Percentiles rank a stretch among this genome's conserved stretches.
Evolutionary conservation across 805 yeast species (phyloP).

Genomic region (Metschnikowia kunwiensis): DNA sequence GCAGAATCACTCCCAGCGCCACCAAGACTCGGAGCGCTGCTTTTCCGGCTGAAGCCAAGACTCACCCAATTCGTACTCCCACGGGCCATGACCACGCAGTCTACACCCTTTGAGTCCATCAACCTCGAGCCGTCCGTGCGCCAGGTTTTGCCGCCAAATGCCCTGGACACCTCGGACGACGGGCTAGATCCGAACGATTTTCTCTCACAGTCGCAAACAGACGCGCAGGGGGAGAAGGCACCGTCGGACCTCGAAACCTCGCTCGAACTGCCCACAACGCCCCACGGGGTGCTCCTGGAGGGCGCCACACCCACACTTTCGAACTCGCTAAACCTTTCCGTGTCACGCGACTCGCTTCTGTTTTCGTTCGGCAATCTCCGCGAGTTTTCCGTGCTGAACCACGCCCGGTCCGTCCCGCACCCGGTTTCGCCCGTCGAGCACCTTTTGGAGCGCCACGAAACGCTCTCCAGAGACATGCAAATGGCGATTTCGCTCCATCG

Average conservation of each 20-base stretch:
- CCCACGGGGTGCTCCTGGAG: slow-evolving; percentile 4
- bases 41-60: no score
- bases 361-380: slow-evolving; percentile 9
- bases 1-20: no score
- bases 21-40: no score
- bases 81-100: slow-evolving; percentile 9
- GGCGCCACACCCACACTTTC: slow-evolving; percentile 10
- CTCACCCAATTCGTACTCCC: no score
- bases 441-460: slow-evolving; percentile 10
- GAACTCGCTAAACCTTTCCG: slow-evolving; percentile 5
- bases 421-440: slow-evolving; percentile 13
- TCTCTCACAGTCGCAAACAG: slow-evolving; percentile 12
- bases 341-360: slow-evolving; percentile 5
- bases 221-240: neutral
- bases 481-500: slow-evolving; percentile 8
- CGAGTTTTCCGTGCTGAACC: neutral
- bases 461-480: slow-evolving; percentile 5
- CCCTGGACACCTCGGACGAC: slow-evolving; percentile 18
- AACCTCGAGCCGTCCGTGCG: slow-evolving; percentile 14
- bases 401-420: no score
- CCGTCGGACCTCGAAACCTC: slow-evolving; percentile 4
- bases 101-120: slow-evolving; percentile 18
- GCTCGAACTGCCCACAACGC: neutral
- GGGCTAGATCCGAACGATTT: slow-evolving; percentile 22
- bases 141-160: neutral